Evolutionary conservation across 2,329 filamentous ascomycete genomes (phyloP), one percentile per base, ranked within the genome.

Genomic region (Diaporthe caulivora): DNA sequence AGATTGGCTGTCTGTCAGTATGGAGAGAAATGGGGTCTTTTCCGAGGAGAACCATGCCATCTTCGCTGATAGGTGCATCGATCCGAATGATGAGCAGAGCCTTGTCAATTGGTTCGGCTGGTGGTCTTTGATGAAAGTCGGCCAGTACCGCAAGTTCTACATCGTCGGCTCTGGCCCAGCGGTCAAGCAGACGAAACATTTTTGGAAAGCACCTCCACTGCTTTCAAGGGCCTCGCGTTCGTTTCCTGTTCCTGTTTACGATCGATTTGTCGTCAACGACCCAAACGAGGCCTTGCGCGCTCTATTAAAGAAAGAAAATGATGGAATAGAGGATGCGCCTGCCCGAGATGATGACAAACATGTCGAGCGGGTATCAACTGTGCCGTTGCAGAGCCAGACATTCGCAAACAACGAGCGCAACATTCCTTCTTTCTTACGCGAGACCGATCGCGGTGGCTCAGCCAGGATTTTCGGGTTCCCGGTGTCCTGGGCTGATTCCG

Each of bases 101-200:
- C 81, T 92, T 37, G 85, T 92, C 13, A 89, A 91, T 75, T 92
- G 89, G 87, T 92, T 91, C 78, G 89, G 87, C 1, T 88, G 84
- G 80, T 92, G 90, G 90, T 83, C 89, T 0, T 81, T 84, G 42
- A 74, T 80, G 71, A 85, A 86, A 40, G 77, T 89, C 47, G 86
- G 90, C 72, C 80, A 81, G 53, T 89, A 86, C 77, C 86, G 89
- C 42, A 87, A 85, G 49, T 92, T 92, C 76, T 81, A 83, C 24
- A 87, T 92, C 3, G 71, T 92, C 6, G 90, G 90, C 3, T 89
- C 89, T 0, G 75, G 77, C 75, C 51, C 79, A 3, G 67, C 76
- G 21, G 79, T 76, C 15, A 78, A 76, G 1, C 71, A 73, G 44
- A 65, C 18, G 18, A 73, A 40, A 42, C 64, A 58, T 18, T 40